Conservation (phyloP, 805 yeast species). For the Candida boleticola region DNA sequence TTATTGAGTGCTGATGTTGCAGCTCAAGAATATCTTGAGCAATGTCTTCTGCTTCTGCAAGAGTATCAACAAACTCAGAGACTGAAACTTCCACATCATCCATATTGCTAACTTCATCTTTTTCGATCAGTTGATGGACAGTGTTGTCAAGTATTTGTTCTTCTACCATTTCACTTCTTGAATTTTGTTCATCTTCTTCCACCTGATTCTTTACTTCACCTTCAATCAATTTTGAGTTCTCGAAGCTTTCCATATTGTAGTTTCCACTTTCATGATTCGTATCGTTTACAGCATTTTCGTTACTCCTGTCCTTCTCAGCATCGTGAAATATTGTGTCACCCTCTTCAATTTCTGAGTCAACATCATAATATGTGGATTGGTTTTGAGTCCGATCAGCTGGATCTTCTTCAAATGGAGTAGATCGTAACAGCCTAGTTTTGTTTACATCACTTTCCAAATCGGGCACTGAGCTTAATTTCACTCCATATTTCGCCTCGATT, state of each 20-base stretch:
- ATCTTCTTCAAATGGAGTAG: not conserved
- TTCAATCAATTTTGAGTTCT: conserved; percentile 9
- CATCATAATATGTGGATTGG: too few relatives aligned
- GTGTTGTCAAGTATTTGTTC: too few relatives aligned
- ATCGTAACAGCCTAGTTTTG: conserved; percentile 1
- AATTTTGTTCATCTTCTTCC: conserved; percentile 1
- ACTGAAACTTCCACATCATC: not conserved
- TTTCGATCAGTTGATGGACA: not conserved
- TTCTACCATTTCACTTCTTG: too few relatives aligned
- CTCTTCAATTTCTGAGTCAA: conserved; percentile 9
- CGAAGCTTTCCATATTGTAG: conserved; percentile 21
- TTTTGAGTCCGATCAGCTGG: conserved; percentile 13
- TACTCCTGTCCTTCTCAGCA: conserved; percentile 21
- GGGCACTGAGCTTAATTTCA: conserved; percentile 19
- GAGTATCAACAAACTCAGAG: not conserved
- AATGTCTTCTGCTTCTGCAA: not conserved
- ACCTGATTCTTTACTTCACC: not conserved
- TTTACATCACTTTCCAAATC: conserved; percentile 18
- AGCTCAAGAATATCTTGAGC: not conserved
- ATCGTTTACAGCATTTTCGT: too few relatives aligned
- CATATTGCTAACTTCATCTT: not conserved
- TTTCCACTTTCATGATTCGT: too few relatives aligned
- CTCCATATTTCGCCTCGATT: conserved; percentile 22
- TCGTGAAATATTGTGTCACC: conserved; percentile 12
- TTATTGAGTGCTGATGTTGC: not conserved